Percentiles rank a stretch among this genome's conserved stretches.
These are phyloP conservation scores for Theobroma cacao DNA, from an alignment of 345 rosid species.

Conservation along the genomic window DNA sequence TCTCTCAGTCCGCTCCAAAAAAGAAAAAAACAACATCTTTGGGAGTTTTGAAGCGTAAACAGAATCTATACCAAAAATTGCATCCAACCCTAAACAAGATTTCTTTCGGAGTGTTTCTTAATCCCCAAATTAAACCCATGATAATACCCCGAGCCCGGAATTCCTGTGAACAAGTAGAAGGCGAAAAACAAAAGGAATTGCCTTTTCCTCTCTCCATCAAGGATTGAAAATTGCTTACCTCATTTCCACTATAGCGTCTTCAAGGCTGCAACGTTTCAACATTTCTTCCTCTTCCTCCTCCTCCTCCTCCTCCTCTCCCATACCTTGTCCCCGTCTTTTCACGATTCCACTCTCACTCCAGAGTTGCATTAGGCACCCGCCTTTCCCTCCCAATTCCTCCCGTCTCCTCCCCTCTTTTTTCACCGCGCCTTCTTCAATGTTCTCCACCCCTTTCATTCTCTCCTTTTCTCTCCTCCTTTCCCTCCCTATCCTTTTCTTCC, in stretches of 20 bases:
- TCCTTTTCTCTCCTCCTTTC: constrained; percentile 49
- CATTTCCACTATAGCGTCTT: not conserved
- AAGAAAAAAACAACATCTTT: too few relatives aligned
- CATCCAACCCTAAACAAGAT: too few relatives aligned
- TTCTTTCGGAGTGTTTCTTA: too few relatives aligned
- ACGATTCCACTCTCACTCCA: constrained; percentile 5
- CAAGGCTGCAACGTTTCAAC: not conserved
- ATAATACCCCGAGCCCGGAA: not conserved
- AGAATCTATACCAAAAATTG: not conserved
- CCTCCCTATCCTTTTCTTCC: constrained; percentile 46
- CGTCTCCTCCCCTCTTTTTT: not conserved
- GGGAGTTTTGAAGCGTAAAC: not conserved
- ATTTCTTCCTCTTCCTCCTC: not conserved
- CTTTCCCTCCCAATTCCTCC: not conserved
- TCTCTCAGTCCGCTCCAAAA: too few relatives aligned
- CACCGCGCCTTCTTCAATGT: constrained; percentile 37
- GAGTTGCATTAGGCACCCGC: constrained; percentile 2
- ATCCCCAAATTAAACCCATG: constrained; percentile 15
- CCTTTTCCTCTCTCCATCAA: not conserved
- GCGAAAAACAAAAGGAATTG: too few relatives aligned
- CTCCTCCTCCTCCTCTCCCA: not conserved
- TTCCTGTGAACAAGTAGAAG: not conserved
- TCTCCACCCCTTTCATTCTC: constrained; percentile 48
- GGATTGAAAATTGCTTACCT: not conserved
- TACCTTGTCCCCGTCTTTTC: not conserved